Conservation (phyloP, 768 basidiomycete genomes). For the Tulasnella sp. region DNA sequence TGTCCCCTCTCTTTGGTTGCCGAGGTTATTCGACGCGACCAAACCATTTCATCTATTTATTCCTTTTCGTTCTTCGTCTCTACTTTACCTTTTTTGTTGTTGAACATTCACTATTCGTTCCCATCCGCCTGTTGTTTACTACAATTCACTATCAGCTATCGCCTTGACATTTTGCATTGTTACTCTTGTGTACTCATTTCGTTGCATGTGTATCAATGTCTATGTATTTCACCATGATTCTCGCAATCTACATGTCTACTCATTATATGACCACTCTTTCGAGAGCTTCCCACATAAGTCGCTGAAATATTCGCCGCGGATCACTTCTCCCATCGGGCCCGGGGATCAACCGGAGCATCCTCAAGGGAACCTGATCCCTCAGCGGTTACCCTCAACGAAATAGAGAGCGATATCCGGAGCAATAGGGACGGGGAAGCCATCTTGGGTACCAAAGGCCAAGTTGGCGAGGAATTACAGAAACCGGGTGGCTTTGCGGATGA, state of each 20-base stretch:
- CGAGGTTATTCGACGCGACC: not conserved
- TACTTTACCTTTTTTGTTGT: not conserved
- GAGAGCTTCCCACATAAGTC: too few relatives aligned
- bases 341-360: too few relatives aligned
- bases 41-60: slow-evolving; percentile 1
- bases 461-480: not conserved
- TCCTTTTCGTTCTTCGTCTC: slow-evolving; percentile 15
- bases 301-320: not conserved
- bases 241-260: not conserved
- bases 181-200: not conserved
- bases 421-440: not conserved
- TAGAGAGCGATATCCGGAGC: not conserved
- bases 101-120: not conserved
- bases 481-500: not conserved
- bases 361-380: not conserved
- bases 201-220: slow-evolving; percentile 8
- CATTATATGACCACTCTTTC: too few relatives aligned
- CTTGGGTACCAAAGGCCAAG: not conserved
- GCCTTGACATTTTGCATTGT: not conserved
- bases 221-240: not conserved
- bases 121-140: not conserved
- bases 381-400: too few relatives aligned
- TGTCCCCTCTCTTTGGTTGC: not conserved
- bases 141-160: not conserved
- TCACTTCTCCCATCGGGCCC: not conserved